A percentile compares a stretch with the other conserved stretches of the same genome.
Conservation (phyloP, 2,329 filamentous ascomycete species). For the Monilinia fructigena region DNA sequence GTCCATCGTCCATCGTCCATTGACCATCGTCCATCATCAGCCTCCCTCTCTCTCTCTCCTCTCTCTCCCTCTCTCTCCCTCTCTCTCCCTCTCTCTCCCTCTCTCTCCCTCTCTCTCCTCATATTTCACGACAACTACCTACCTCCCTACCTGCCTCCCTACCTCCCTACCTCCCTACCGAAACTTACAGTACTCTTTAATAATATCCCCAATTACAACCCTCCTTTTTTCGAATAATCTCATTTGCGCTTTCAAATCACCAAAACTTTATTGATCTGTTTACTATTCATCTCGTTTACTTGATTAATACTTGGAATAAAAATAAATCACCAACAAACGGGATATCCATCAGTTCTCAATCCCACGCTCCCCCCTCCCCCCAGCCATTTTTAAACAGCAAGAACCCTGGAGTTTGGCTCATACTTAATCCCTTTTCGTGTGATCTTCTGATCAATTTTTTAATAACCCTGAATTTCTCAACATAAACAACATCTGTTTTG, state of each 20-base stretch:
- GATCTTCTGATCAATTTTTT: constrained; percentile 2
- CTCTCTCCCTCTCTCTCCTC: too few relatives aligned
- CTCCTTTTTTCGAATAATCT: not conserved
- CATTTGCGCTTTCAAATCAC: not conserved
- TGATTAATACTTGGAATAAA: not conserved
- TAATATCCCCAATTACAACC: not conserved
- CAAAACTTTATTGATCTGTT: not conserved
- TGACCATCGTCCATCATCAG: too few relatives aligned
- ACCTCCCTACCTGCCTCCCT: not conserved
- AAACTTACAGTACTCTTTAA: not conserved
- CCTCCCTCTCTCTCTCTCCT: too few relatives aligned
- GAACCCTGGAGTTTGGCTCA: constrained; percentile 20
- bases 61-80: too few relatives aligned
- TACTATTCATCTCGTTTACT: constrained; percentile 10
- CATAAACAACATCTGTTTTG: constrained; percentile 13
- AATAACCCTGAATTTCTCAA: constrained; percentile 16
- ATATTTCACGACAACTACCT: not conserved
- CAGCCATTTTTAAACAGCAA: constrained; percentile 23
- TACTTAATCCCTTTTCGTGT: constrained; percentile 19
- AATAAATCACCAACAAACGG: constrained; percentile 5
- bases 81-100: too few relatives aligned
- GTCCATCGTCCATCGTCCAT: too few relatives aligned
- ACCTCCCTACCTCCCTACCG: too few relatives aligned
- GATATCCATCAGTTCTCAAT: not conserved
- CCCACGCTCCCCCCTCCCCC: not conserved